Conservation (phyloP, 2,329 filamentous ascomycete species). For the Beauveria medogensis region DNA sequence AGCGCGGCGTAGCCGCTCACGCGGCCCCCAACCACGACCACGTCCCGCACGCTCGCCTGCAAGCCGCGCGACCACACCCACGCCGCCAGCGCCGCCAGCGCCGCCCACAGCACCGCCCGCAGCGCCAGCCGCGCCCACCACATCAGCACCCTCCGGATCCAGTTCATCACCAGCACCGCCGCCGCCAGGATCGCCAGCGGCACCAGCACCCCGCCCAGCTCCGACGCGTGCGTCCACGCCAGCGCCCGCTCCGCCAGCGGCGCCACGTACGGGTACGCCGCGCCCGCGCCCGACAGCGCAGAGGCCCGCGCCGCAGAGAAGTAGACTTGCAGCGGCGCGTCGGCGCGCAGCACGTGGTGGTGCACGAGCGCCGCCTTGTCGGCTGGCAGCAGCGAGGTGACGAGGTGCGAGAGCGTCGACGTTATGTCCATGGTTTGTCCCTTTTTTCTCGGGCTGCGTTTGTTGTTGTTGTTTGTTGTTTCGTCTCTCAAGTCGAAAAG, state of each 20-base stretch:
- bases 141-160: slow-evolving; percentile 62
- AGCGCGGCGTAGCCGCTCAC: slow-evolving; percentile 38
- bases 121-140: slow-evolving; percentile 68
- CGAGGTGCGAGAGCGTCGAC: slow-evolving; percentile 21
- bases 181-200: slow-evolving; percentile 35
- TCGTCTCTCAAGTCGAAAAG: not conserved
- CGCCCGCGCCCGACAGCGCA: slow-evolving; percentile 20
- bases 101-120: slow-evolving; percentile 55
- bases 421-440: slow-evolving; percentile 23
- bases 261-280: slow-evolving; percentile 33
- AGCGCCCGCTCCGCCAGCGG: slow-evolving; percentile 34
- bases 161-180: slow-evolving; percentile 59
- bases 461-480: not conserved
- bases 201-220: slow-evolving; percentile 24
- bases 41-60: slow-evolving; percentile 55
- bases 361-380: slow-evolving; percentile 35
- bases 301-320: slow-evolving; percentile 26
- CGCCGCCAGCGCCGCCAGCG: slow-evolving; percentile 44
- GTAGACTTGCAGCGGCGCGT: slow-evolving; percentile 36
- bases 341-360: slow-evolving; percentile 39
- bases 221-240: slow-evolving; percentile 26
- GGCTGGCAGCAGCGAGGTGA: slow-evolving; percentile 37
- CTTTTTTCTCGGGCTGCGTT: not conserved
- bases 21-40: slow-evolving; percentile 33
- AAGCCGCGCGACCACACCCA: slow-evolving; percentile 58